Evolutionary conservation across 192 early-diverging fungal genomes (phyloP), one percentile per base, ranked within the genome.

Genomic region (Mortierella hygrophila): DNA sequence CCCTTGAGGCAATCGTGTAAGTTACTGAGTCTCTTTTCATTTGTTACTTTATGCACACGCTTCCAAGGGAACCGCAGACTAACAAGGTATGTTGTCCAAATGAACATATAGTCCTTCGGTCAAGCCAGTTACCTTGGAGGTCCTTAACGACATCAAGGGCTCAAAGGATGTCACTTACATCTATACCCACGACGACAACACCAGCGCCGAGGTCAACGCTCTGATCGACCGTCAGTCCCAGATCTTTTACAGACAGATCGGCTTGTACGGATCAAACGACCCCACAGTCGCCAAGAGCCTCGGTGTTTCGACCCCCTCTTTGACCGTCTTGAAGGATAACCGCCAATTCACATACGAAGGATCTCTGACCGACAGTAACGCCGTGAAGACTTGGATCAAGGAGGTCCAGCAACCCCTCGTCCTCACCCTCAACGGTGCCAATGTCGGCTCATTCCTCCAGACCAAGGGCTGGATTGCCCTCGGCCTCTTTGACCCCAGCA

Each of bases 371-470:
- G 83, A 92, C 80, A 74, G 77, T 38, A 84, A 87, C 72, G 60
- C 87, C 26, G 71, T 94, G 21, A 88, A 88, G 73, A 85, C 88
- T 55, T 96, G 93, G 93, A 93, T 96, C 77, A 81, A 91, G 16
- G 86, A 85, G 35, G 91, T 94, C 78, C 91, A 93, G 49, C 90
- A 91, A 79, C 94, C 95, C 26, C 74, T 96, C 44, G 91, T 96
- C 18, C 87, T 92, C 16, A 90, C 92, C 44, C 81, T 97, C 23
- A 89, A 88, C 13, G 83, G 90, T 60, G 84, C 90, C 42, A 97
- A 96, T 77, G 89, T 93, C 13, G 93, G 96, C 44, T 89, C 90
- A 6, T 90, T 97, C 85, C 91, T 97, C 74, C 90, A 93, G 41
- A 87, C 93, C 70, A 83, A 90, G 41, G 90, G 92, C 72, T 88